phyloP scores from a whole-genome alignment of 2,329 filamentous ascomycete genomes.

The Ceratocystis huliohia region DNA sequence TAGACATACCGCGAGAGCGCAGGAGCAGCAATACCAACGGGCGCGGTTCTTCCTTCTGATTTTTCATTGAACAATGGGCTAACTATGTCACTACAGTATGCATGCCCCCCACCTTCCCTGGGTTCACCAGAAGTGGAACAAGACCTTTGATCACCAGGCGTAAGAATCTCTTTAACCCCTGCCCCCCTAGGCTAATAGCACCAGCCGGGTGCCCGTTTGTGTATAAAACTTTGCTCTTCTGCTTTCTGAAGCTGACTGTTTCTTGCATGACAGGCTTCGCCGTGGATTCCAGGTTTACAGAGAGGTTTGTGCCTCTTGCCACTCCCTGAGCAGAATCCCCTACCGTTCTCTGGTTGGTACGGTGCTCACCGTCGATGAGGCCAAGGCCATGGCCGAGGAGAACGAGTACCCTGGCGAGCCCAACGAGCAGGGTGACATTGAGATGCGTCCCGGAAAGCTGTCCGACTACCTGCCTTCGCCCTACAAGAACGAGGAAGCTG shows the following conservation, averaged over 20 bases:
- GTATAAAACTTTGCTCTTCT: too few relatives aligned
- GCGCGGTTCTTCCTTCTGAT: not conserved
- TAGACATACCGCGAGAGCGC: too few relatives aligned
- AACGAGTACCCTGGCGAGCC: conserved; percentile 98
- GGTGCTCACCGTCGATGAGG: conserved; percentile 92
- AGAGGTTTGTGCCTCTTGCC: conserved; percentile 95
- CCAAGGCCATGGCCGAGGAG: conserved; percentile 93
- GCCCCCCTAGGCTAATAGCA: not conserved
- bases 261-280: conserved; percentile 54
- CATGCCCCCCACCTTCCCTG: conserved; percentile 88
- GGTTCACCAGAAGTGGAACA: conserved; percentile 83
- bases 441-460: conserved; percentile 96
- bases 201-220: too few relatives aligned
- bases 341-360: conserved; percentile 86
- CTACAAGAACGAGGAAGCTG: conserved; percentile 99
- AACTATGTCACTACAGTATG: conserved; percentile 46
- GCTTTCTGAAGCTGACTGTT: not conserved
- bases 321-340: conserved; percentile 87
- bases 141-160: conserved; percentile 95
- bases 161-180: conserved; percentile 41
- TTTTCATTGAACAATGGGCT: conserved; percentile 23
- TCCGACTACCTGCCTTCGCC: conserved; percentile 91
- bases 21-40: not conserved
- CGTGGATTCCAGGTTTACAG: conserved; percentile 99
- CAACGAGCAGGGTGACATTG: conserved; percentile 94